Evolutionary conservation across 106 monocot species (phyloP), one percentile per base, ranked within the genome.

Genomic region (Gastrodia elata): DNA sequence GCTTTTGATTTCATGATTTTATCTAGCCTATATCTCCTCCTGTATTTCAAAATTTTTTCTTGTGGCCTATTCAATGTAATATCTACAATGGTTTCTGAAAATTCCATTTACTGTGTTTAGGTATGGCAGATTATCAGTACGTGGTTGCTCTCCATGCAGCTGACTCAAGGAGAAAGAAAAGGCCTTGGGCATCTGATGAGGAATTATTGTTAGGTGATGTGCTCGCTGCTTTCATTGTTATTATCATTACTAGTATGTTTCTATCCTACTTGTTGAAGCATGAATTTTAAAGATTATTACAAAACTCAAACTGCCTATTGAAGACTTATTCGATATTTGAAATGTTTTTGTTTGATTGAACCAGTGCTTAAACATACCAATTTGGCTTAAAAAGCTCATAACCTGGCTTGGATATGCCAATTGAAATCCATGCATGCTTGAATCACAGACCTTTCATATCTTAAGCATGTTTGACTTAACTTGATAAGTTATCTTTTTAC

Each of bases 81-180:
- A 40, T 4, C 22, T 69, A 2, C 39, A 41, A 25, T 69, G n/a
- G 7, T 39, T 41, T 10, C 41, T 7, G 41, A 35, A 25, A 26
- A 39, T 10, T 40, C 3, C 41, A n/a, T 64, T 72, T 78, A 16
- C 38, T n/a, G 35, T 27, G 68, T 74, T 37, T 36, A 92, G 92
- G 96, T 13, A 90, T 97, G 96, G 90, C 76, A 46, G 96, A 97
- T 70, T 97, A 90, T 79, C 96, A 97, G 42, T 78, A 93, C 80
- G 92, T 97, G 43, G 65, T 90, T 42, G 72, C 89, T 6, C 88
- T 97, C 13, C 96, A 93, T 73, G 90, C 92, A 3, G 90, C 90
- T 0, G 86, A 83, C 49, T 49, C 76, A 1, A 81, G 76, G 75
- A 81, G 39, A 34, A 87, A 79, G 64, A 92, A 81, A 75, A 74